phyloP scores from a whole-genome alignment of 148 eudicot genomes.

The Salicornia ramosissima region DNA sequence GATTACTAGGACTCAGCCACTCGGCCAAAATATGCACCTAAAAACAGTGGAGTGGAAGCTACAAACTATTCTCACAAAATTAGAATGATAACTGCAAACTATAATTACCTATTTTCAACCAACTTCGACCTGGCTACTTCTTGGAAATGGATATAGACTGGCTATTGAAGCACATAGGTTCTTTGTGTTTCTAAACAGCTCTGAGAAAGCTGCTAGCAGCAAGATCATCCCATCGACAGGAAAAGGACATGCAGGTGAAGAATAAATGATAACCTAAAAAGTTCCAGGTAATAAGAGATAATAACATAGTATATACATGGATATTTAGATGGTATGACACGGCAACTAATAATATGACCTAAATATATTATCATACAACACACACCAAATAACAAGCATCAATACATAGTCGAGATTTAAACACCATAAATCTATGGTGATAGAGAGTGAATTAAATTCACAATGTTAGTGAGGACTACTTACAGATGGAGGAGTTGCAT shows the following conservation, averaged over 20 bases:
- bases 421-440: background rate
- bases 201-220: constrained; percentile 9
- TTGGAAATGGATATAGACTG: background rate
- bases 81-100: background rate
- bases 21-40: too few relatives aligned
- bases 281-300: background rate
- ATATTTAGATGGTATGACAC: background rate
- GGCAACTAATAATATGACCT: background rate
- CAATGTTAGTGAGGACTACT: constrained; percentile 34
- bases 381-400: background rate
- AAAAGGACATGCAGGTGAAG: background rate
- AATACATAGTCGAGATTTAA: background rate
- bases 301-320: background rate
- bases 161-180: background rate
- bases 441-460: background rate
- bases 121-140: background rate
- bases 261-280: background rate
- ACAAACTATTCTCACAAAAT: background rate
- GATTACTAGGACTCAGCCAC: background rate
- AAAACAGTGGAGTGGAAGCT: background rate
- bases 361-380: background rate
- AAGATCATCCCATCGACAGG: constrained; percentile 6
- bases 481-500: constrained; percentile 84
- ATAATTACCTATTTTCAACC: constrained; percentile 1
- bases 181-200: background rate